Evolutionary conservation across 192 early-diverging fungal species (phyloP).

Genomic region (Entomortierella chlamydospora): DNA sequence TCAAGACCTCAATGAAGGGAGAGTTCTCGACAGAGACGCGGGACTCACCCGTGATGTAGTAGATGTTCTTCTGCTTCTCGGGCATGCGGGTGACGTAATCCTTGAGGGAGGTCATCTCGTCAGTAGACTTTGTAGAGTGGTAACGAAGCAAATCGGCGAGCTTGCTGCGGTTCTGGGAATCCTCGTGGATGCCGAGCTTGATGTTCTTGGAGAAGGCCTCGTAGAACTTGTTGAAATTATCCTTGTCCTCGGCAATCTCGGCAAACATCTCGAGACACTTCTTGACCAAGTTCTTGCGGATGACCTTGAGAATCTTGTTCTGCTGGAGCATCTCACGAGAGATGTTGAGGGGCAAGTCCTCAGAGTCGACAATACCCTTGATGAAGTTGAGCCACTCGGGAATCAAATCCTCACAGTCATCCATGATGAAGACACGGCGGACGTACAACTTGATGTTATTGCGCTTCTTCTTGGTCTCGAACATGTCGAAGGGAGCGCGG

Average conservation of each 20-base stretch:
- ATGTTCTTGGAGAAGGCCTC: constrained; percentile 99
- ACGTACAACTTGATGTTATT: constrained; percentile 99
- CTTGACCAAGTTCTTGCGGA: constrained; percentile 99
- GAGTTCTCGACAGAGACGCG: constrained; percentile 93
- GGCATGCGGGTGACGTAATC: constrained; percentile 99
- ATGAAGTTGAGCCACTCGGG: constrained; percentile 99
- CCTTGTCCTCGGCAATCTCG: constrained; percentile 98
- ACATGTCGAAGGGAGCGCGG: constrained; percentile 98
- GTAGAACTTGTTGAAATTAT: constrained; percentile 99
- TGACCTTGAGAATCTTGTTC: constrained; percentile 99
- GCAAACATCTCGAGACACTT: constrained; percentile 99
- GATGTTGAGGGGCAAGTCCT: constrained; percentile 99
- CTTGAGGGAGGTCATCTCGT: constrained; percentile 97
- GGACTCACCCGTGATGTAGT: constrained; percentile 97
- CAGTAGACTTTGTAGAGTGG: constrained; percentile 97
- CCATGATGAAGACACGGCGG: constrained; percentile 99
- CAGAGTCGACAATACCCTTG: constrained; percentile 99
- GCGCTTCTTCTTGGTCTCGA: constrained; percentile 99
- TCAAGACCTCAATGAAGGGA: constrained; percentile 98
- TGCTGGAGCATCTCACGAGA: constrained; percentile 99
- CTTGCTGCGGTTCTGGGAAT: constrained; percentile 96
- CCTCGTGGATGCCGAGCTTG: constrained; percentile 99
- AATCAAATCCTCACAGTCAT: constrained; percentile 99
- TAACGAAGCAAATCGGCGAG: constrained; percentile 97
- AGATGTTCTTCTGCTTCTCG: constrained; percentile 99